Evolutionary conservation across 73 alveolate species (phyloP).

Genomic region (Stentor roeselii): DNA sequence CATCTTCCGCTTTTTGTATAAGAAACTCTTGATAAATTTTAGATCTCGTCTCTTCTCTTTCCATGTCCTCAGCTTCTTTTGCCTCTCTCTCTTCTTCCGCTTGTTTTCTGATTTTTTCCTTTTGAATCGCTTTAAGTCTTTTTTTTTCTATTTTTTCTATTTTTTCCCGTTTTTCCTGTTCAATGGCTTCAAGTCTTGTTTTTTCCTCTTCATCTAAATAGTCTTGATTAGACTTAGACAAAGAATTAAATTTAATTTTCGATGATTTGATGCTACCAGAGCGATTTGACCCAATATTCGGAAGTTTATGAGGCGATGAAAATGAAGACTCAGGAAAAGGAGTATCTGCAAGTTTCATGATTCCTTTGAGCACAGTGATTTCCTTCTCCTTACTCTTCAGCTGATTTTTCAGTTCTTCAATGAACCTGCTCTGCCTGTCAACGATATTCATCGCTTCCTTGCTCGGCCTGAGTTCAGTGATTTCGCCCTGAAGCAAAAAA

Average conservation of each 20-base stretch:
- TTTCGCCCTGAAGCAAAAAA: neutral
- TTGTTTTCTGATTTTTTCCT: neutral
- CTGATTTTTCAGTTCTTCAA: neutral
- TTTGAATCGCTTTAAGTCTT: neutral
- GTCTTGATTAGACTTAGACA: neutral
- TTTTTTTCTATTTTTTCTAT: neutral
- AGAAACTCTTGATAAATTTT: too few relatives aligned
- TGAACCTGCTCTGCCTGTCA: neutral
- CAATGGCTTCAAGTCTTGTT: neutral
- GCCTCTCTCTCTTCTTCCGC: neutral
- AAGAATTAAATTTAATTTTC: neutral
- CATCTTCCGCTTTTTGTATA: neutral
- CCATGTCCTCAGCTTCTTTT: neutral
- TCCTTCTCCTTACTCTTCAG: neutral
- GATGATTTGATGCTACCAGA: neutral
- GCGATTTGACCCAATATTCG: neutral
- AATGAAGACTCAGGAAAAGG: neutral
- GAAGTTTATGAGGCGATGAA: neutral
- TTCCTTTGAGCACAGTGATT: neutral
- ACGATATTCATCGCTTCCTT: neutral
- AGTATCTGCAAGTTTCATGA: neutral
- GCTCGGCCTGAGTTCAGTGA: slow-evolving; percentile 1
- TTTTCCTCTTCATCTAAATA: neutral
- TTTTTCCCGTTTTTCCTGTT: too few relatives aligned
- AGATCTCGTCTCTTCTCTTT: too few relatives aligned